Evolutionary conservation across 129 eudicot species (phyloP).

Genomic region (Escallonia rubra): DNA sequence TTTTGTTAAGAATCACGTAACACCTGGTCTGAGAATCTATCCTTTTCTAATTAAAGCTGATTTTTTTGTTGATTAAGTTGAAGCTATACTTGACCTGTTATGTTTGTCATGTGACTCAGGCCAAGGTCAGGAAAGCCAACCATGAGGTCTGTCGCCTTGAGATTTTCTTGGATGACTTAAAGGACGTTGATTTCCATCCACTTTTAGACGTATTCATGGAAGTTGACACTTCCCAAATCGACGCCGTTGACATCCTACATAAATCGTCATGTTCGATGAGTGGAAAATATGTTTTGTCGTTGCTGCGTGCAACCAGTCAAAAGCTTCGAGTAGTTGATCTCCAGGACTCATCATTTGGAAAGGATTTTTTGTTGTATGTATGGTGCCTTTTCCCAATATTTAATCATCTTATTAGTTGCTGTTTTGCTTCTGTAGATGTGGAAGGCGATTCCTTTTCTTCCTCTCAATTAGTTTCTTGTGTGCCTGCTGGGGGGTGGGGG

Average conservation of each 20-base stretch:
- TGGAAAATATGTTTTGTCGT: conserved; percentile 55
- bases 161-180: conserved; percentile 59
- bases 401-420: background rate
- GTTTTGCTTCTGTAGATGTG: background rate
- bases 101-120: conserved; percentile 38
- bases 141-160: conserved; percentile 48
- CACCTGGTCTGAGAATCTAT: no score
- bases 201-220: conserved; percentile 43
- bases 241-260: conserved; percentile 77
- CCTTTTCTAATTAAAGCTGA: background rate
- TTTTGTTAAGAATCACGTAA: no score
- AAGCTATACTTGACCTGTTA: background rate
- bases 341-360: conserved; percentile 66
- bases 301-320: conserved; percentile 58
- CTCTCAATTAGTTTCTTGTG: no score
- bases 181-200: conserved; percentile 64
- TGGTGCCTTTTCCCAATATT: conserved; percentile 14
- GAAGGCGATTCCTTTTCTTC: no score
- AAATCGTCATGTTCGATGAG: conserved; percentile 59
- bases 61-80: background rate
- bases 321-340: conserved; percentile 79
- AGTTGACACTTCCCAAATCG: conserved; percentile 67
- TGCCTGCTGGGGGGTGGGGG: no score
- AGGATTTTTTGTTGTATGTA: conserved; percentile 77
- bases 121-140: conserved; percentile 51